These are phyloP conservation scores for Aechmea fasciata DNA, from an alignment of 176 grass and related monocot genomes.

Conservation along the genomic window DNA sequence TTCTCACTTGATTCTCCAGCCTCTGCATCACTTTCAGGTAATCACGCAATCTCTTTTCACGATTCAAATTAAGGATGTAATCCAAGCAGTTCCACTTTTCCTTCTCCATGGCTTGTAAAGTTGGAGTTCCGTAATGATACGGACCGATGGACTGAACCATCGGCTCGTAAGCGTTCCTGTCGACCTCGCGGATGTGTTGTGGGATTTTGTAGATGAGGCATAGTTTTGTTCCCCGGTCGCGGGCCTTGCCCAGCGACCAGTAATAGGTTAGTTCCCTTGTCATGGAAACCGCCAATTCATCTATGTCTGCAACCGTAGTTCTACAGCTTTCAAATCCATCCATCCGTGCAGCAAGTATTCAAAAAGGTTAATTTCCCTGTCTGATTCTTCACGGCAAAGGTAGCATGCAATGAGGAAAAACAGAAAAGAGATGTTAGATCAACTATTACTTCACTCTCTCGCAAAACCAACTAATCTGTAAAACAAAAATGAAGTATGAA, in stretches of 20 bases:
- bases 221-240: neutral
- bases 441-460: no score
- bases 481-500: no score
- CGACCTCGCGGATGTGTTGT: neutral
- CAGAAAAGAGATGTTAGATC: no score
- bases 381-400: no score
- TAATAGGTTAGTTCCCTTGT: neutral
- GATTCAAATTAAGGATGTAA: neutral
- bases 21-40: neutral
- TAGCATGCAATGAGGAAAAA: no score
- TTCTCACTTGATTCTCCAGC: neutral
- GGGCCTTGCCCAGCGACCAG: neutral
- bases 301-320: neutral
- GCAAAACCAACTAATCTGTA: no score
- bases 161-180: neutral
- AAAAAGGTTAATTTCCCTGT: no score
- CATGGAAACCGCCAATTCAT: neutral
- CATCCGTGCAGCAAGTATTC: no score
- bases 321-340: no score
- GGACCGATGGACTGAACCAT: neutral
- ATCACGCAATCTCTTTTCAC: neutral
- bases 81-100: conserved; percentile 7
- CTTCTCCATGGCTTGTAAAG: neutral
- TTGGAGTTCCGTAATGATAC: neutral
- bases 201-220: conserved; percentile 1